phyloP scores from a whole-genome alignment of 352 stramenopile genomes.

The Phytophthora nicotianae region DNA sequence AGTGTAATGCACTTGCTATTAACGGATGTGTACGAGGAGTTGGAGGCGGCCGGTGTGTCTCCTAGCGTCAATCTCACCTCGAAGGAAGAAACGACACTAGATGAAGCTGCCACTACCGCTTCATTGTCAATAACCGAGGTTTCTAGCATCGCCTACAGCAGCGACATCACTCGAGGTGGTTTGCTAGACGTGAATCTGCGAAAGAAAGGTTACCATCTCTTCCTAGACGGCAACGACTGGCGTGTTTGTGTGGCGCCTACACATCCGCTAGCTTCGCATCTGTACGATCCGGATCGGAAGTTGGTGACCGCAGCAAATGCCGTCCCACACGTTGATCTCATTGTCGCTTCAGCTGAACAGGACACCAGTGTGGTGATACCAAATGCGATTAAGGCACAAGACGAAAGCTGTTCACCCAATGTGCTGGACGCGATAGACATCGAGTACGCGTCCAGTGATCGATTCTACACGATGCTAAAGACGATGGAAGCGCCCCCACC shows the following conservation, averaged over 20 bases:
- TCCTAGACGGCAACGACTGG: conserved; percentile 16
- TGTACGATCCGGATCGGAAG: conserved; percentile 35
- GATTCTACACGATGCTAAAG: conserved; percentile 13
- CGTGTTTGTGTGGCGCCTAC: conserved; percentile 40
- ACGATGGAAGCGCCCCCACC: conserved; percentile 12
- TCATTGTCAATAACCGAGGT: not conserved
- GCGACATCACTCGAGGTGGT: conserved; percentile 1
- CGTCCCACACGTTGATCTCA: conserved; percentile 31
- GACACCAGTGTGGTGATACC: not conserved
- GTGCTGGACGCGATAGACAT: conserved; percentile 10
- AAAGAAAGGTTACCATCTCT: conserved; percentile 49
- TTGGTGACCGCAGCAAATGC: conserved; percentile 8
- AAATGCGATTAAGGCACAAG: not conserved
- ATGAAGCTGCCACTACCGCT: not conserved
- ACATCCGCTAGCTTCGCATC: conserved; percentile 40
- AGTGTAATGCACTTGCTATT: conserved; percentile 51
- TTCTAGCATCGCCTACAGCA: conserved; percentile 40
- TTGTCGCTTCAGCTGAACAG: not conserved
- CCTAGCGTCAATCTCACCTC: conserved; percentile 40
- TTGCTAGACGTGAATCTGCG: conserved; percentile 18
- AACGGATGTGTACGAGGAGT: conserved; percentile 10
- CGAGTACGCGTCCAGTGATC: conserved; percentile 1
- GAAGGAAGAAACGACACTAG: conserved; percentile 11
- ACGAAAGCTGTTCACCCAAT: conserved; percentile 5
- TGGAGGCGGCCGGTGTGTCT: conserved; percentile 8